phyloP scores from a whole-genome alignment of 1,284 basidiomycete genomes.

The Heterobasidion annosum region DNA sequence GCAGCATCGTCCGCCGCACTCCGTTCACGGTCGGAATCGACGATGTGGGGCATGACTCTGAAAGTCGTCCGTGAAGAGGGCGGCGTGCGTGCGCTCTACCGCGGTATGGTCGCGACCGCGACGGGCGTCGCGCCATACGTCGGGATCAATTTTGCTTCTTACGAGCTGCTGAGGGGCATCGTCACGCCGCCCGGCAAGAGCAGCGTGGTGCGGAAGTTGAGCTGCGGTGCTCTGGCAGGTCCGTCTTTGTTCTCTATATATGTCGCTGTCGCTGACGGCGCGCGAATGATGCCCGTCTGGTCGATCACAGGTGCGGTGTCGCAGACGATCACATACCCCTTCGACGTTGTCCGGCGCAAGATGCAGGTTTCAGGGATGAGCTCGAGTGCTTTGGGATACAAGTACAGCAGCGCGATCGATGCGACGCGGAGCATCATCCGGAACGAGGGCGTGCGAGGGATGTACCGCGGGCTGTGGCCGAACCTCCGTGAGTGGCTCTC shows the following conservation, averaged over 20 bases:
- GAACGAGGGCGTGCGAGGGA: slow-evolving; percentile 65
- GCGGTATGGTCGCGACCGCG: slow-evolving; percentile 82
- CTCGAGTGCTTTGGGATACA: slow-evolving; percentile 41
- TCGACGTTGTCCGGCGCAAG: slow-evolving; percentile 89
- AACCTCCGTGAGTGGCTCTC: slow-evolving; percentile 67
- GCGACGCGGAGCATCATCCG: slow-evolving; percentile 63
- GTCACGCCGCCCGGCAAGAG: slow-evolving; percentile 73
- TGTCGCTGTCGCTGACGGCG: not conserved
- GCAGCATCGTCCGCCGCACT: slow-evolving; percentile 32
- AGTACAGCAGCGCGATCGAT: slow-evolving; percentile 75
- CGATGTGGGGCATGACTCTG: slow-evolving; percentile 82
- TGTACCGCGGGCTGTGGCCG: slow-evolving; percentile 88
- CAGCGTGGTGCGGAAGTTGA: slow-evolving; percentile 52
- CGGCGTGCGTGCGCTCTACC: slow-evolving; percentile 79
- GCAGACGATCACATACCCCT: slow-evolving; percentile 92
- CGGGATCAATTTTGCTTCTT: slow-evolving; percentile 75
- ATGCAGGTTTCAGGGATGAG: slow-evolving; percentile 94
- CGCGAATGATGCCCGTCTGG: not conserved
- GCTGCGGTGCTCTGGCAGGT: slow-evolving; percentile 75
- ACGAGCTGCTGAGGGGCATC: slow-evolving; percentile 62
- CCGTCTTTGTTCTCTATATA: slow-evolving; percentile 13
- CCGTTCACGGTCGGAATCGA: slow-evolving; percentile 42
- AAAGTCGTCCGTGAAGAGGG: slow-evolving; percentile 91
- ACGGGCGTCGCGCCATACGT: slow-evolving; percentile 93
- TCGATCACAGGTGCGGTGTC: slow-evolving; percentile 60